These are phyloP conservation scores for Tylopilus cervinicoccineus DNA, from an alignment of 768 basidiomycete genomes.

Conservation along the genomic window DNA sequence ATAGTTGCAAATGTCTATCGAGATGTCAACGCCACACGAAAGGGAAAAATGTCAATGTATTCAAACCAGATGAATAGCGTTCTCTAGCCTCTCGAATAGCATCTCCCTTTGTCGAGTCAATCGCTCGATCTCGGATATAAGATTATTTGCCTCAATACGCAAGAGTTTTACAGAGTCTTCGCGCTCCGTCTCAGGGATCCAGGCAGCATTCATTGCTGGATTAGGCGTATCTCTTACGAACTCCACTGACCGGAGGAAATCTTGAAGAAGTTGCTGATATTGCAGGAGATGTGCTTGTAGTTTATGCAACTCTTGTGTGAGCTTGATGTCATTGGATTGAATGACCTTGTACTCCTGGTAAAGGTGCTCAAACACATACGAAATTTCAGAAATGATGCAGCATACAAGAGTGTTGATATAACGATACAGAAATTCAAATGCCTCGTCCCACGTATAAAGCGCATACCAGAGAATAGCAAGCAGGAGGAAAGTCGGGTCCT, in stretches of 20 bases:
- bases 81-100: conserved; percentile 21
- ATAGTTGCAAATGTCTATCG: conserved; percentile 51
- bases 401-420: conserved; percentile 49
- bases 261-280: conserved; percentile 49
- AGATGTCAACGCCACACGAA: neutral
- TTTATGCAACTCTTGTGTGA: conserved; percentile 51
- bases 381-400: neutral
- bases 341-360: conserved; percentile 45
- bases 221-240: conserved; percentile 50
- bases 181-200: conserved; percentile 15
- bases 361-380: neutral
- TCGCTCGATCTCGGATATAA: conserved; percentile 47
- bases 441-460: conserved; percentile 60
- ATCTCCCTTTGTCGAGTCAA: conserved; percentile 32
- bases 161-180: conserved; percentile 26
- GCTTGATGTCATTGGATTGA: conserved; percentile 38
- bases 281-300: conserved; percentile 53
- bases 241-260: conserved; percentile 48
- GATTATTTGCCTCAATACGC: conserved; percentile 40
- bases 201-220: conserved; percentile 39
- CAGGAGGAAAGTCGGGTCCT: conserved; percentile 32
- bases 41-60: neutral
- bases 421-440: conserved; percentile 45
- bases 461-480: conserved; percentile 53
- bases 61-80: conserved; percentile 25